These are phyloP conservation scores for Pseudogymnoascus sp. DNA, from an alignment of 2,329 filamentous ascomycete genomes.

Conservation along the genomic window DNA sequence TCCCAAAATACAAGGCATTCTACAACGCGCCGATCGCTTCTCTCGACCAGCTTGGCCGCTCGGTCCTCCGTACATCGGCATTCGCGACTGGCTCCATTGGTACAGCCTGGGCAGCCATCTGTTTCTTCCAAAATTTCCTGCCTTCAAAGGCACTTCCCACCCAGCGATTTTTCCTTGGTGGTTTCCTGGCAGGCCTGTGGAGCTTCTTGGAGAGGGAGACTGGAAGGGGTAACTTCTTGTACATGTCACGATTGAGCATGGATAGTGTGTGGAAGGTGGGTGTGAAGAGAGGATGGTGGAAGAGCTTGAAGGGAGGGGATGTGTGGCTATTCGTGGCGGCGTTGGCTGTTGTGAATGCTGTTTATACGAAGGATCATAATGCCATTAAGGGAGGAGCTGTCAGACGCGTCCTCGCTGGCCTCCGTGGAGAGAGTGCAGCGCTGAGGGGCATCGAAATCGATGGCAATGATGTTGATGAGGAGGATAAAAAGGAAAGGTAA, in stretches of 20 bases:
- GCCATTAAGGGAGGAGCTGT: slow-evolving; percentile 20
- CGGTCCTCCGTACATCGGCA: slow-evolving; percentile 64
- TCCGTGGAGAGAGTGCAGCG: slow-evolving; percentile 24
- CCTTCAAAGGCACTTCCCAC: slow-evolving; percentile 67
- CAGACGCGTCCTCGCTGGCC: slow-evolving; percentile 21
- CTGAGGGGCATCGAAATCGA: not conserved
- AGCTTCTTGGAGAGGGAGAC: slow-evolving; percentile 63
- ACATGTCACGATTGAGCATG: slow-evolving; percentile 67
- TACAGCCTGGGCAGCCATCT: slow-evolving; percentile 80
- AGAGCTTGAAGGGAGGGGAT: slow-evolving; percentile 71
- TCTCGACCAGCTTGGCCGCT: slow-evolving; percentile 55
- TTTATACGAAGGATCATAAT: slow-evolving; percentile 33
- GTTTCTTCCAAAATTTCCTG: slow-evolving; percentile 74
- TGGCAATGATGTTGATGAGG: not conserved
- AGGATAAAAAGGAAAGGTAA: not conserved
- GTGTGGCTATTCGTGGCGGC: slow-evolving; percentile 74
- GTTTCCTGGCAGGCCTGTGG: slow-evolving; percentile 78
- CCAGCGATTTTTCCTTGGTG: slow-evolving; percentile 82
- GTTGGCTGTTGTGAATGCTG: slow-evolving; percentile 66
- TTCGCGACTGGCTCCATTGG: slow-evolving; percentile 79
- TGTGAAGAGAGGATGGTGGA: slow-evolving; percentile 85
- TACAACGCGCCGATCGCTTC: slow-evolving; percentile 60
- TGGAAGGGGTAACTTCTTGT: slow-evolving; percentile 64
- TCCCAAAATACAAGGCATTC: slow-evolving; percentile 58
- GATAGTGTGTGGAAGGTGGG: slow-evolving; percentile 88